Evolutionary conservation across 1,284 basidiomycete genomes (phyloP).

Genomic region (Lentinus polychrous): DNA sequence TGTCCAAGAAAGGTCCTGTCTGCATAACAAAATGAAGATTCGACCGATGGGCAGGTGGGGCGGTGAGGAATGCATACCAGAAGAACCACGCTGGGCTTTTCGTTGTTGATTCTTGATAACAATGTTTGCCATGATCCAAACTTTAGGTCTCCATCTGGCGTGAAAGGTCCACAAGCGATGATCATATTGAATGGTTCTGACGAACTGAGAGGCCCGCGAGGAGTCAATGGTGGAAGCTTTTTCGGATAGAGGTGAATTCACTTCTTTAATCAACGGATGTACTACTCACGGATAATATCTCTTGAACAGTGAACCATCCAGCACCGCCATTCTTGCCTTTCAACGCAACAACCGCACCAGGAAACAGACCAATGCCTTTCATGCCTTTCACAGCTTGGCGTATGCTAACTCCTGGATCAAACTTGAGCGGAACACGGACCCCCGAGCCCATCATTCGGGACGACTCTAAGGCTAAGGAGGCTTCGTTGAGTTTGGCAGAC

Average conservation of each 20-base stretch:
- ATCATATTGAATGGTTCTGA: constrained; percentile 51
- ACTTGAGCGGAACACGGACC: constrained; percentile 62
- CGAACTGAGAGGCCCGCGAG: constrained; percentile 18
- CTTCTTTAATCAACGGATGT: constrained; percentile 14
- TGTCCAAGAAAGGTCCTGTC: constrained; percentile 89
- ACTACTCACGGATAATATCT: constrained; percentile 67
- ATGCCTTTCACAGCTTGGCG: constrained; percentile 57
- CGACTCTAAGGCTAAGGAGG: constrained; percentile 71
- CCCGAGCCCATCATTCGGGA: constrained; percentile 77
- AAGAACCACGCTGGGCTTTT: constrained; percentile 72
- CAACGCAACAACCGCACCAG: constrained; percentile 85
- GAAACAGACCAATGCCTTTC: constrained; percentile 77
- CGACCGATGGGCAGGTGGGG: constrained; percentile 1
- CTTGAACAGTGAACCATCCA: constrained; percentile 77
- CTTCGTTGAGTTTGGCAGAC: constrained; percentile 66
- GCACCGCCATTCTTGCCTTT: constrained; percentile 90
- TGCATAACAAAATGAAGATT: constrained; percentile 25
- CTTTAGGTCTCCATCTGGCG: constrained; percentile 67
- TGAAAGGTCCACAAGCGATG: constrained; percentile 80
- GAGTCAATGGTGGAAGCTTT: constrained; percentile 46
- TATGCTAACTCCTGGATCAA: constrained; percentile 61
- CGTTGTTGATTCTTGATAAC: constrained; percentile 45
- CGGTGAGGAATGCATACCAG: constrained; percentile 41
- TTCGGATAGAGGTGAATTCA: constrained; percentile 5
- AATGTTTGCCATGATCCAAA: constrained; percentile 67